Evolutionary conservation across 352 stramenopile genomes (phyloP), one percentile per base, ranked within the genome.

Genomic region (Halophytophthora batemanensis): DNA sequence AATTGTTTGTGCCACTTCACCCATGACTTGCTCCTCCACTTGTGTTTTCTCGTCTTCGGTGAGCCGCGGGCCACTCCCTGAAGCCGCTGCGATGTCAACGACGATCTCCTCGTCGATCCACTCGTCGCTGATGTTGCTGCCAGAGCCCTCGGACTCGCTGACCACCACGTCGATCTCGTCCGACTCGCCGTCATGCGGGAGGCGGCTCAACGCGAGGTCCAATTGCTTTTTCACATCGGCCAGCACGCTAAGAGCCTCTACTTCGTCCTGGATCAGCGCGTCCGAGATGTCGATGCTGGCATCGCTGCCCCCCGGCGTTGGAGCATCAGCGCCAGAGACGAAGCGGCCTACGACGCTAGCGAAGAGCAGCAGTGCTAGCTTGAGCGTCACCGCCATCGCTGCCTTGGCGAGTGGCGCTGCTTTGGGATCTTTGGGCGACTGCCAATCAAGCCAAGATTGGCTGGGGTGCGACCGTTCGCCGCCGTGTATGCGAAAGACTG

Each of bases 31-130:
- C 33, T 14, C 33, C 15, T 38, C 15, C 15, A 38, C 11, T 38
- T 14, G 6, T 6, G 7, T 14, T 17, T 38, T 38, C 33, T 38
- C 33, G 15, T 38, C 33, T 3, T 17, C 15, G 3, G 33, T 17
- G 33, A 38, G 33, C 33, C 33, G 33, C 10, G 33, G 15, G 3
- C 15, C 33, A 13, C 15, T 38, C 3, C 33, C 33, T 13, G 1
- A 29, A 41, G 7, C 35, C 22, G 42, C 25, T 15, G 56, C 50
- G 19, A 64, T 33, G 10, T 39, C 50, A 7, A 64, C 50, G 12
- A 64, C 33, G 18, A 64, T 55, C 25, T 56, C 45, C 10, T 64
- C 38, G n/a, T 45, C 53, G 40, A 66, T 28, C 41, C 34, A 45
- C 21, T 31, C 14, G 1, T 21, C 33, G 10, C 35, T 54, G 0